Conservation (phyloP, 495 filamentous ascomycete species). For the Penicillium dipodomyicola region DNA sequence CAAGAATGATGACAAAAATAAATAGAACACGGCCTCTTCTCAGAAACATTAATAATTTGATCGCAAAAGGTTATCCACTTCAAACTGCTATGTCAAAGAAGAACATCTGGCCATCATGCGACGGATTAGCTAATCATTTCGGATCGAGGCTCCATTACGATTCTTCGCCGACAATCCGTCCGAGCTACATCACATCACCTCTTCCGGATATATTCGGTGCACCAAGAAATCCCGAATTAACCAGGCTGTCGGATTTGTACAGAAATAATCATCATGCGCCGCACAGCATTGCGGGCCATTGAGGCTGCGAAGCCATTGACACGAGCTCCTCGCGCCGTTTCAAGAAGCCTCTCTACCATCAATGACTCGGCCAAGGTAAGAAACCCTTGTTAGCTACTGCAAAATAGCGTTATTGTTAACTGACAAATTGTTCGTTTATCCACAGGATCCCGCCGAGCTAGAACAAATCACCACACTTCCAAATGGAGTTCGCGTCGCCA, state of each 20-base stretch:
- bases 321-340: slow-evolving; percentile 39
- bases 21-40: neutral
- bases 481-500: slow-evolving; percentile 93
- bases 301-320: slow-evolving; percentile 43
- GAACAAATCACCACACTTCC: slow-evolving; percentile 85
- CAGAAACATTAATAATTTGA: neutral
- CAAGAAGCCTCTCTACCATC: slow-evolving; percentile 44
- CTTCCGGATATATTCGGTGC: slow-evolving; percentile 15
- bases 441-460: slow-evolving; percentile 81
- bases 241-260: slow-evolving; percentile 4
- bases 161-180: slow-evolving; percentile 23
- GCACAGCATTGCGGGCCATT: slow-evolving; percentile 46
- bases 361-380: slow-evolving; percentile 43
- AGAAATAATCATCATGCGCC: slow-evolving; percentile 37
- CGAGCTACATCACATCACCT: slow-evolving; percentile 13
- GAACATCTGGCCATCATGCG: neutral
- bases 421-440: slow-evolving; percentile 12
- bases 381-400: neutral
- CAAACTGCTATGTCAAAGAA: neutral
- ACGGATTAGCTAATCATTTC: slow-evolving; percentile 23
- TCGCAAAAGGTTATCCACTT: neutral
- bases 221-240: slow-evolving; percentile 6
- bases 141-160: slow-evolving; percentile 26
- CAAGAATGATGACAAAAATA: neutral
- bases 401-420: neutral